phyloP scores from a whole-genome alignment of 345 rosid species.

The Populus deltoides region DNA sequence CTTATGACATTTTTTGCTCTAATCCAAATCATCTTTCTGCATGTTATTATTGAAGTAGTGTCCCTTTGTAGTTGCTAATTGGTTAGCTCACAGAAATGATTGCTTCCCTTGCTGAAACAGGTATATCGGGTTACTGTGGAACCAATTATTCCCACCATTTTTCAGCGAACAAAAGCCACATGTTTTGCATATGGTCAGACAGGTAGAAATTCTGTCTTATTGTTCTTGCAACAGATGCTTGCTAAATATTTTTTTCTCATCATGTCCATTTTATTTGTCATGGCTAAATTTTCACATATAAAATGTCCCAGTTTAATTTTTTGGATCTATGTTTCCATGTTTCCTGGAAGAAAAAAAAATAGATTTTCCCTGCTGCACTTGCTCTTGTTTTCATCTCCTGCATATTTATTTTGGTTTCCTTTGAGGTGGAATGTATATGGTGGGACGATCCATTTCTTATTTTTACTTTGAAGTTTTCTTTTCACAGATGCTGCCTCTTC shows the following conservation, averaged over 20 bases:
- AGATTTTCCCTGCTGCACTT: background rate
- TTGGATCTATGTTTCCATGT: background rate
- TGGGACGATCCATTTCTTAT: background rate
- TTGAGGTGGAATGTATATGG: background rate
- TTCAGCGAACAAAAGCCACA: constrained; percentile 94
- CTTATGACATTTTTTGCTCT: background rate
- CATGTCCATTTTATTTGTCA: background rate
- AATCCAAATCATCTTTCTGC: background rate
- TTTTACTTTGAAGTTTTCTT: background rate
- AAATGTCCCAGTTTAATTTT: background rate
- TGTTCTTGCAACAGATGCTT: background rate
- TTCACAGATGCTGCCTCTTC: background rate
- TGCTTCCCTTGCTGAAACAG: constrained; percentile 37
- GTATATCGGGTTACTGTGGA: constrained; percentile 83
- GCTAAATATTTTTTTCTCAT: background rate
- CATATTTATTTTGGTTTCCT: background rate
- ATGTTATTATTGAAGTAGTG: background rate
- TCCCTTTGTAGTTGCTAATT: constrained; percentile 2
- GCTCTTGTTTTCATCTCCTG: background rate
- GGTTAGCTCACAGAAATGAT: constrained; percentile 14
- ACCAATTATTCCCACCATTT: constrained; percentile 90
- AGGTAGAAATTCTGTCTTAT: constrained; percentile 43
- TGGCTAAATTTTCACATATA: background rate
- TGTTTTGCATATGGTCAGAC: constrained; percentile 99
- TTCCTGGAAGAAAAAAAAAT: background rate